Evolutionary conservation across 306 rosid genomes (phyloP).

Genomic region (Begonia fuchsioides): DNA sequence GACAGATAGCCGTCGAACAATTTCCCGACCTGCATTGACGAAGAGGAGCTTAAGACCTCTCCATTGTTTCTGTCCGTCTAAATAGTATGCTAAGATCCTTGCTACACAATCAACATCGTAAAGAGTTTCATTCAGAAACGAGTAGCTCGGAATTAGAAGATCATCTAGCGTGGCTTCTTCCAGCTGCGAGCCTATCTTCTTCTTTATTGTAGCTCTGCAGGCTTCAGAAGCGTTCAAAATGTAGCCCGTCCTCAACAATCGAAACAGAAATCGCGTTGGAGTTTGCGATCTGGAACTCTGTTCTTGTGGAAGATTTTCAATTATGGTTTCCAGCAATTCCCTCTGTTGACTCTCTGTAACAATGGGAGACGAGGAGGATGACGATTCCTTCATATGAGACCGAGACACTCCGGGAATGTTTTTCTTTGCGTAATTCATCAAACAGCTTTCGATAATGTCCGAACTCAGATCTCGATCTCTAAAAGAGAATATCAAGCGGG

Average conservation of each 20-base stretch:
- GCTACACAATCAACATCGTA: constrained; percentile 82
- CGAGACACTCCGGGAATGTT: constrained; percentile 76
- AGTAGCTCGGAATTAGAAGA: constrained; percentile 81
- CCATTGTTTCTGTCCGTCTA: constrained; percentile 26
- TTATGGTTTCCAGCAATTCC: constrained; percentile 60
- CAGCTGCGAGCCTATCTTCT: constrained; percentile 73
- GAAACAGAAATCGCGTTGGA: constrained; percentile 54
- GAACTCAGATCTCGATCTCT: constrained; percentile 30
- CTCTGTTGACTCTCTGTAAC: constrained; percentile 59
- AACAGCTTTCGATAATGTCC: constrained; percentile 67
- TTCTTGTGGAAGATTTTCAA: constrained; percentile 51
- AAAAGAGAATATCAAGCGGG: constrained; percentile 47
- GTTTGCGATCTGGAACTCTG: constrained; percentile 37
- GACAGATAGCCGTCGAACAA: constrained; percentile 70
- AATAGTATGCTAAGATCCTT: constrained; percentile 45
- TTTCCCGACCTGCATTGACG: constrained; percentile 69
- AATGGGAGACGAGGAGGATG: constrained; percentile 27
- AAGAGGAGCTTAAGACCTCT: constrained; percentile 29
- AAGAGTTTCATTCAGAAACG: constrained; percentile 74
- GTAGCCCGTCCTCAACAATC: constrained; percentile 59
- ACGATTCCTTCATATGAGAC: constrained; percentile 41
- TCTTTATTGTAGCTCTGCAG: constrained; percentile 59
- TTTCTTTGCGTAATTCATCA: constrained; percentile 69
- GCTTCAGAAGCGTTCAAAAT: constrained; percentile 54
- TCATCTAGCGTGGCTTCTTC: constrained; percentile 86